Conservation (phyloP, 208 protist species). For the Trypanosoma theileri region DNA sequence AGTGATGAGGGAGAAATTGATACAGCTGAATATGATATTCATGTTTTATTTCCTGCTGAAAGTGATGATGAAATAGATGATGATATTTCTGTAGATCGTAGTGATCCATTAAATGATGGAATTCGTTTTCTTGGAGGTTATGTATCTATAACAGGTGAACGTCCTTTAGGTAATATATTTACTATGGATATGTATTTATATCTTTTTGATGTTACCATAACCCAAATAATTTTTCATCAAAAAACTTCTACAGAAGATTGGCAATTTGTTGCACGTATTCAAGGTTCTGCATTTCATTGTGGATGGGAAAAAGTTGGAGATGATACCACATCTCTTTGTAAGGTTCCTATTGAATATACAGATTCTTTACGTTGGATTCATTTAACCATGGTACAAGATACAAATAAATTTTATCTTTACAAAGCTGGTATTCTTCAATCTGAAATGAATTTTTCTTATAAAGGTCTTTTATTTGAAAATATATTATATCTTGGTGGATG, state of each 20-base stretch:
- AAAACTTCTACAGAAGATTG: constrained; percentile 11
- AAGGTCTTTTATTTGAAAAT: constrained; percentile 48
- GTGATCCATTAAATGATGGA: constrained; percentile 37
- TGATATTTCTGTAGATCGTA: constrained; percentile 29
- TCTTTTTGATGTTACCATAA: constrained; percentile 37
- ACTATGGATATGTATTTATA: constrained; percentile 72
- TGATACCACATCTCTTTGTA: constrained; percentile 34
- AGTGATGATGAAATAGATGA: constrained; percentile 48
- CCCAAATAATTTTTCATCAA: constrained; percentile 81
- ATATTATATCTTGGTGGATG: constrained; percentile 64
- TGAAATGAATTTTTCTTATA: constrained; percentile 28
- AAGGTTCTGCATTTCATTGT: constrained; percentile 51
- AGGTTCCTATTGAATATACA: constrained; percentile 27
- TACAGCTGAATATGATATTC: constrained; percentile 33
- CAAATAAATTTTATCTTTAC: constrained; percentile 56
- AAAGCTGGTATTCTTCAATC: constrained; percentile 55
- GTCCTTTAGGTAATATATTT: constrained; percentile 52
- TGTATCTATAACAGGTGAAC: constrained; percentile 43
- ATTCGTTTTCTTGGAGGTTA: constrained; percentile 78
- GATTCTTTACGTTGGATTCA: constrained; percentile 59
- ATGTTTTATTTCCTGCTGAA: constrained; percentile 30
- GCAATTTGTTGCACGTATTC: constrained; percentile 55
- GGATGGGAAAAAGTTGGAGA: constrained; percentile 46
- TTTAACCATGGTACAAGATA: constrained; percentile 75
- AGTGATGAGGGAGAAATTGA: constrained; percentile 38